Evolutionary conservation across 805 yeast genomes (phyloP), one percentile per base, ranked within the genome.

Genomic region (Ascoidea tarda): DNA sequence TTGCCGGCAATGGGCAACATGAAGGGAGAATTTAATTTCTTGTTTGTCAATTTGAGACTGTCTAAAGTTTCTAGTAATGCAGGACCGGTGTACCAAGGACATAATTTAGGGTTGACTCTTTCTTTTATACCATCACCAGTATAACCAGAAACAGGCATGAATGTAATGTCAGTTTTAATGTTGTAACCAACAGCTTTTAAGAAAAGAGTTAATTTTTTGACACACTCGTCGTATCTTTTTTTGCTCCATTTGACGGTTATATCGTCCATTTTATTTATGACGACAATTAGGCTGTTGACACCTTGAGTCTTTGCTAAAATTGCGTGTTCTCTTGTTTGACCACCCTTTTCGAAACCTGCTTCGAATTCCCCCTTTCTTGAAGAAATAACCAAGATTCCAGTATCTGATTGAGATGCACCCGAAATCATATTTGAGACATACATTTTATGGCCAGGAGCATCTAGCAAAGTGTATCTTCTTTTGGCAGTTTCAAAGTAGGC

Each of bases 291-390:
- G 68, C 83, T 85, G 75, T 91, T 88, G 57, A 91, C 96, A 73
- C 99, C 99, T 72, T 91, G 98, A 51, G 97, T 93, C 76, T 91
- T 93, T 57, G 99, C 99, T 66, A 91, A 76, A 55, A 91, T 74
- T 10, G 98, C 98, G 66, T 91, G 99, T 77, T 90, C 98, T 74
- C 97, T 84, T 45, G 98, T 90, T 74, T 91, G 99, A 60, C 99
- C 99, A 64, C 98, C 98, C 69, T 89, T 87, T 75, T 91, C 99
- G 65, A 91, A 91, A 57, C 99, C 99, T 52, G 99, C 93, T 74
- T 93, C 99, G 71, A 93, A 93, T 70, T 93, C 99, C 73, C 99
- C 99, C 71, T 90, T 89, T 77, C 99, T 86, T 49, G 98, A 98
- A 58, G 96, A 87, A 61, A 93, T 93, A 50, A 93, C 99, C 63